Percentiles rank a stretch among this genome's conserved stretches.
Conservation (phyloP, 2,329 filamentous ascomycete genomes). For the Aschersonia sp. region DNA sequence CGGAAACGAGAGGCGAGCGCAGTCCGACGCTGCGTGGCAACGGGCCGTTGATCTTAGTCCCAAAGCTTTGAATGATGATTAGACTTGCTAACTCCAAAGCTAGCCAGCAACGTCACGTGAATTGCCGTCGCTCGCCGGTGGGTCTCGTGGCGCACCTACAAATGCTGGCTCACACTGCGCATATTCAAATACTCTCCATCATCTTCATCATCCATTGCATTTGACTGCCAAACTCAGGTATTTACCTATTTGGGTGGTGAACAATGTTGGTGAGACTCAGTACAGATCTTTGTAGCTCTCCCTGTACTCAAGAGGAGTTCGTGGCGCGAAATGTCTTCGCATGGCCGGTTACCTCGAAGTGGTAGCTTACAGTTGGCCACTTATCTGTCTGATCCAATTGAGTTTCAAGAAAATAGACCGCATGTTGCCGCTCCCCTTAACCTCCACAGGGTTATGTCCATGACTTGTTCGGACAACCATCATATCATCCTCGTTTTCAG, state of each 20-base stretch:
- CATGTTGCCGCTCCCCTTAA: slow-evolving; percentile 32
- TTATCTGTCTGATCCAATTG: not conserved
- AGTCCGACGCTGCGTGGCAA: slow-evolving; percentile 4
- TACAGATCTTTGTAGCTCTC: too few species aligned
- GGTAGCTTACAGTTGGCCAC: not conserved
- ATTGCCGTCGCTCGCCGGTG: not conserved
- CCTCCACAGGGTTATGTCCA: slow-evolving; percentile 13
- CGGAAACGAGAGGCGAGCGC: slow-evolving; percentile 4
- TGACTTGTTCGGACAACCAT: slow-evolving; percentile 10
- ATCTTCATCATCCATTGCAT: too few species aligned
- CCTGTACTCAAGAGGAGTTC: too few species aligned
- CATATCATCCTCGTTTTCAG: slow-evolving; percentile 11
- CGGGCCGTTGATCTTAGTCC: not conserved
- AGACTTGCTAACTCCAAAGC: slow-evolving; percentile 4
- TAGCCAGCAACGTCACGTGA: slow-evolving; percentile 14
- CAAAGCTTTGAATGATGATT: slow-evolving; percentile 9
- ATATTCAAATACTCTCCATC: too few species aligned
- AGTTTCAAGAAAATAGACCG: slow-evolving; percentile 23
- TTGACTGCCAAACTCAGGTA: too few species aligned
- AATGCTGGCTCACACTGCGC: too few species aligned
- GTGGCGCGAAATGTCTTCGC: too few species aligned
- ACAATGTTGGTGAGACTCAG: too few species aligned
- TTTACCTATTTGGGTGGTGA: too few species aligned
- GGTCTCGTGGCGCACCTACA: not conserved
- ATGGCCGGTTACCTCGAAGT: too few species aligned